Percentiles rank a stretch among this genome's conserved stretches.
Evolutionary conservation across 2,329 filamentous ascomycete species (phyloP).

Genomic region (Scopulariopsis brevicaulis): DNA sequence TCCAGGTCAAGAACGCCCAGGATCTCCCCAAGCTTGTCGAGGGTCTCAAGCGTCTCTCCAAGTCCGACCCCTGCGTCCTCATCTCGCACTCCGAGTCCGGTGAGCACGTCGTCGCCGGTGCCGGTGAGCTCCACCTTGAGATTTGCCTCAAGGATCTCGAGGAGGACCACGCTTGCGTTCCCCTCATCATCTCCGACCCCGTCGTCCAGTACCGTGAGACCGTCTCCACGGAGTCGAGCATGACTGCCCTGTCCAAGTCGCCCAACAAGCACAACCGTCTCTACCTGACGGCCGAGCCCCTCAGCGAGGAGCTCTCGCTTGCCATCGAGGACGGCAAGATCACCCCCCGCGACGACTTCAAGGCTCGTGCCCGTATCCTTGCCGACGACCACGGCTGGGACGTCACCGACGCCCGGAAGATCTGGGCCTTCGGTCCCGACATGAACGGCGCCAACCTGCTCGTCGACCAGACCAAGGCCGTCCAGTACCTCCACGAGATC

Average conservation of each 20-base stretch:
- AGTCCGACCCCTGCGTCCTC: constrained; percentile 98
- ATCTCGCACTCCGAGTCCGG: constrained; percentile 82
- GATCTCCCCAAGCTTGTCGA: constrained; percentile 99
- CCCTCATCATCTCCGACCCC: constrained; percentile 94
- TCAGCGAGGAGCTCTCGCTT: constrained; percentile 81
- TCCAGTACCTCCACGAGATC: constrained; percentile 99
- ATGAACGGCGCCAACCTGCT: constrained; percentile 96
- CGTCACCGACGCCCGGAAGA: constrained; percentile 99
- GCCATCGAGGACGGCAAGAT: constrained; percentile 92
- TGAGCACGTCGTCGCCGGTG: constrained; percentile 98
- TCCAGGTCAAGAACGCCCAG: constrained; percentile 99
- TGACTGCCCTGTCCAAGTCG: constrained; percentile 96
- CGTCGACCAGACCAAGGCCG: constrained; percentile 99
- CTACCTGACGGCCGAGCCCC: constrained; percentile 85
- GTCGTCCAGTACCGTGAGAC: constrained; percentile 99
- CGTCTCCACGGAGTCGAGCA: constrained; percentile 72
- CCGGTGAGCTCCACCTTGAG: constrained; percentile 98
- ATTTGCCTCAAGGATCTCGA: constrained; percentile 99
- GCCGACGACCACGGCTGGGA: constrained; percentile 98
- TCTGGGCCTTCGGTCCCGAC: constrained; percentile 99
- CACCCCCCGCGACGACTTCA: constrained; percentile 94
- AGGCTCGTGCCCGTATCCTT: constrained; percentile 89
- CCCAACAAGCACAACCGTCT: constrained; percentile 99
- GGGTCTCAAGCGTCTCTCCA: constrained; percentile 99
- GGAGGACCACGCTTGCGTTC: constrained; percentile 98